A percentile compares a stretch with the other conserved stretches of the same genome.
Evolutionary conservation across 768 basidiomycete species (phyloP).

Genomic region (Terana coerulea): DNA sequence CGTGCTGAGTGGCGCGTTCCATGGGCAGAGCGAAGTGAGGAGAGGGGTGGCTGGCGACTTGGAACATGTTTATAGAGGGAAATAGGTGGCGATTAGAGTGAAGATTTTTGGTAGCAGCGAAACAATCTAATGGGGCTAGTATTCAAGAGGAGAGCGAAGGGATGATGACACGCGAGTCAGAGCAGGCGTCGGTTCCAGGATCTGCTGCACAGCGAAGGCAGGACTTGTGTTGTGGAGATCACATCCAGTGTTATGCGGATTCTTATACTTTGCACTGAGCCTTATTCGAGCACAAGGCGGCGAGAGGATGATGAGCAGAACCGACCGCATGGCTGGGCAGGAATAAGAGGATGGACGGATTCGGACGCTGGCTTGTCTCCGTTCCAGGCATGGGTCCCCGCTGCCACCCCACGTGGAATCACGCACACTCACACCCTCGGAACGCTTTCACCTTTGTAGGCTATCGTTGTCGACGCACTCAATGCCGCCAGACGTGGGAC

Average conservation of each 20-base stretch:
- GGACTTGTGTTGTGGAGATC: slow-evolving; percentile 7
- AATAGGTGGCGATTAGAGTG: slow-evolving; percentile 11
- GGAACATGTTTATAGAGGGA: slow-evolving; percentile 24
- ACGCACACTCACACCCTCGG: slow-evolving; percentile 1
- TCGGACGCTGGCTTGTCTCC: slow-evolving; percentile 24
- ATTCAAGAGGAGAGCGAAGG: slow-evolving; percentile 4
- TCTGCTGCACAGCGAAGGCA: neutral
- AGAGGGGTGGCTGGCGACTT: slow-evolving; percentile 24
- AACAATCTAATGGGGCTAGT: too few species aligned
- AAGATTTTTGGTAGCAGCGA: slow-evolving; percentile 13
- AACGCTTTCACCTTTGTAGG: slow-evolving; percentile 10
- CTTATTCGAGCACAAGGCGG: slow-evolving; percentile 22
- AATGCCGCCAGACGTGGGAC: too few species aligned
- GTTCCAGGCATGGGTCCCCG: slow-evolving; percentile 13
- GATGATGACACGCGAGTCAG: neutral
- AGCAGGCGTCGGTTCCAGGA: neutral
- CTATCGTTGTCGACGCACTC: slow-evolving; percentile 14
- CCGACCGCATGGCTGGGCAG: slow-evolving; percentile 16
- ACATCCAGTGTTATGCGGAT: neutral
- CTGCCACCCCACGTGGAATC: slow-evolving; percentile 12
- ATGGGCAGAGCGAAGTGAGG: slow-evolving; percentile 20
- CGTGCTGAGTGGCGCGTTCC: slow-evolving; percentile 16
- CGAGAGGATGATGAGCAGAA: neutral
- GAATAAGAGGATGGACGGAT: slow-evolving; percentile 28
- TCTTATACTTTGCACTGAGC: slow-evolving; percentile 19